Conservation (phyloP, 805 yeast genomes). For the Monosporozyma aerobia region DNA sequence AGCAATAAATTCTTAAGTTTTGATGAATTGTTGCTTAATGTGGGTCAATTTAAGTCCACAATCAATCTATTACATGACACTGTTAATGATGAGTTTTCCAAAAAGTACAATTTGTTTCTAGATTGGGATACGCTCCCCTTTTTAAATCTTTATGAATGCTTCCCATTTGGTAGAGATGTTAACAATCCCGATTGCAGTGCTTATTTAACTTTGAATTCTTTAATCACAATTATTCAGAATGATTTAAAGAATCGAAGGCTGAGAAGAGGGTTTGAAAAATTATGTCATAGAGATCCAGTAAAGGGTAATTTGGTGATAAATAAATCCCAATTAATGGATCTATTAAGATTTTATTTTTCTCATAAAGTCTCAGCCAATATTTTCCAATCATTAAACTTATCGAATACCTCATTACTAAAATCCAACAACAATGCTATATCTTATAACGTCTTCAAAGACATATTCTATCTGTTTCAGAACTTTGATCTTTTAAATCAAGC, state of each 20-base stretch:
- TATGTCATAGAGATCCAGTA: slow-evolving; percentile 24
- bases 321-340: slow-evolving; percentile 29
- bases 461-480: slow-evolving; percentile 32
- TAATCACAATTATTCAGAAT: slow-evolving; percentile 34
- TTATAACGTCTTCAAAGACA: slow-evolving; percentile 32
- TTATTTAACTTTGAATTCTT: slow-evolving; percentile 31
- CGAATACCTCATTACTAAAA: slow-evolving; percentile 21
- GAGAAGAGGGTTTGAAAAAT: slow-evolving; percentile 25
- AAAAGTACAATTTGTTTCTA: slow-evolving; percentile 20
- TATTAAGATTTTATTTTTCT: slow-evolving; percentile 30
- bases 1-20: slow-evolving; percentile 32
- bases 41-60: slow-evolving; percentile 27
- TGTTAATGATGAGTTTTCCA: slow-evolving; percentile 25
- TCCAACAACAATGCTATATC: slow-evolving; percentile 28
- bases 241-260: slow-evolving; percentile 33
- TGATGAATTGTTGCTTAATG: slow-evolving; percentile 29
- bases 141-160: slow-evolving; percentile 21
- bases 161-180: slow-evolving; percentile 9
- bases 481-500: slow-evolving; percentile 35
- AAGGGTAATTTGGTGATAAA: slow-evolving; percentile 26
- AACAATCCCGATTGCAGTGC: slow-evolving; percentile 9
- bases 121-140: slow-evolving; percentile 30
- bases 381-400: slow-evolving; percentile 28
- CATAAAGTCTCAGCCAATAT: slow-evolving; percentile 32
- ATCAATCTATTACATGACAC: slow-evolving; percentile 27